Evolutionary conservation across 139 green algal species (phyloP).

Genomic region (Chlorokybus atmophyticus): DNA sequence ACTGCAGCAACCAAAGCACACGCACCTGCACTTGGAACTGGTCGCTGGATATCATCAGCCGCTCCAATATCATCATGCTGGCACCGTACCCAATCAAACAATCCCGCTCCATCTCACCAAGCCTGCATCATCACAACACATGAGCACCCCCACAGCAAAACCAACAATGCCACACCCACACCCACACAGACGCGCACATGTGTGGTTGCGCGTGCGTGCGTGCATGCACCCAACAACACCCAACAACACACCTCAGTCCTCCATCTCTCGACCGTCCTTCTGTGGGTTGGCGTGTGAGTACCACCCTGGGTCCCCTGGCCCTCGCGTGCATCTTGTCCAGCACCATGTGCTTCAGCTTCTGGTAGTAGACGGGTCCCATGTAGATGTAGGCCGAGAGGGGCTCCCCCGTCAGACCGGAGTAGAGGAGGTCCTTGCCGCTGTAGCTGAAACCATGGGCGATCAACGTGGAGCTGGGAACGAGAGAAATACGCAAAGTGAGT

Average conservation of each 20-base stretch:
- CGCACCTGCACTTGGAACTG: conserved; percentile 61
- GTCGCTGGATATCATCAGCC: conserved; percentile 92
- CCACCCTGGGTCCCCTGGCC: conserved; percentile 43
- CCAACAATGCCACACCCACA: conserved; percentile 26
- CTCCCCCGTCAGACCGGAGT: conserved; percentile 66
- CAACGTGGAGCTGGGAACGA: conserved; percentile 58
- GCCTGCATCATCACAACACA: too few species aligned
- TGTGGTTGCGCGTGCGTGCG: too few species aligned
- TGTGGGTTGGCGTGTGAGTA: conserved; percentile 93
- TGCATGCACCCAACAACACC: too few species aligned
- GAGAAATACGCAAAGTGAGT: too few species aligned
- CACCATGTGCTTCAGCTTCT: conserved; percentile 99
- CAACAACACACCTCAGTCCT: too few species aligned
- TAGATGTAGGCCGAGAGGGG: conserved; percentile 92
- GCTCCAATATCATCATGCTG: conserved; percentile 87
- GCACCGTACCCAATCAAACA: conserved; percentile 87
- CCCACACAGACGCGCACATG: too few species aligned
- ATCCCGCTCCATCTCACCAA: conserved; percentile 95
- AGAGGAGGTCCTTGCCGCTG: conserved; percentile 36
- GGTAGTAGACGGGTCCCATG: conserved; percentile 98
- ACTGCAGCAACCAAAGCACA: not conserved
- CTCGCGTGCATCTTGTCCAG: conserved; percentile 98
- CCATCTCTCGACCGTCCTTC: conserved; percentile 86
- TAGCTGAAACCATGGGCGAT: conserved; percentile 72
- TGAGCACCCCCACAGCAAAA: not conserved